Percentiles rank a stretch among this genome's conserved stretches.
phyloP scores from a whole-genome alignment of 495 filamentous ascomycete genomes.

The Parmelia sp. region DNA sequence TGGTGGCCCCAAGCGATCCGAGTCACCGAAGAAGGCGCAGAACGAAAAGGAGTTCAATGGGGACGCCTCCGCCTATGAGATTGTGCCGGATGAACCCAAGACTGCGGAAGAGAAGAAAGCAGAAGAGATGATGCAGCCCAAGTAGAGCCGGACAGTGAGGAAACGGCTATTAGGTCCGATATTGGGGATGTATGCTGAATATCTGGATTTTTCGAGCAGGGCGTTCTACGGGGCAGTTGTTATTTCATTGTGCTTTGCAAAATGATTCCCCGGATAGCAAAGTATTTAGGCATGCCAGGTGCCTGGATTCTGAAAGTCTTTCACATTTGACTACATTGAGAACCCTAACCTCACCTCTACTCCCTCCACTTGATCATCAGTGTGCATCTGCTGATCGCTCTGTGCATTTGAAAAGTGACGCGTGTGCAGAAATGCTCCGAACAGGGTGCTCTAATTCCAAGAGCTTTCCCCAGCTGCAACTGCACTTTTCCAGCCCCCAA shows the following conservation, averaged over 20 bases:
- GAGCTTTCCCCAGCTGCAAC: too few species aligned
- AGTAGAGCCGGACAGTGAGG: neutral
- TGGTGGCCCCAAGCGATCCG: constrained; percentile 7
- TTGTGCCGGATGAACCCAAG: constrained; percentile 25
- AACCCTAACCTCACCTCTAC: too few species aligned
- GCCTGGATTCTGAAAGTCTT: neutral
- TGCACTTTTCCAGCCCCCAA: too few species aligned
- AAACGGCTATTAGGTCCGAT: neutral
- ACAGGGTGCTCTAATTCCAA: too few species aligned
- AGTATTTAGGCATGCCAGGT: constrained; percentile 1
- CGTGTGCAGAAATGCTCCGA: too few species aligned
- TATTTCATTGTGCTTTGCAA: neutral
- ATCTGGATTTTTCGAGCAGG: neutral
- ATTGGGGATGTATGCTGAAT: neutral
- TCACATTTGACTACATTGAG: too few species aligned
- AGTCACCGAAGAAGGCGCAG: constrained; percentile 6
- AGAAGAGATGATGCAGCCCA: constrained; percentile 25
- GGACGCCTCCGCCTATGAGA: constrained; percentile 23
- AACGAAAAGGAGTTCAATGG: constrained; percentile 8
- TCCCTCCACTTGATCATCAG: too few species aligned
- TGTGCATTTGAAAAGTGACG: too few species aligned
- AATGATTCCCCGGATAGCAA: constrained; percentile 7
- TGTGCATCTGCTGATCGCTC: too few species aligned
- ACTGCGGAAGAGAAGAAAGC: constrained; percentile 23
- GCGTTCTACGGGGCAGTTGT: neutral